Base-by-base conservation (phyloP, 1,284 basidiomycete genomes). In the Trametes hirsuta region DNA sequence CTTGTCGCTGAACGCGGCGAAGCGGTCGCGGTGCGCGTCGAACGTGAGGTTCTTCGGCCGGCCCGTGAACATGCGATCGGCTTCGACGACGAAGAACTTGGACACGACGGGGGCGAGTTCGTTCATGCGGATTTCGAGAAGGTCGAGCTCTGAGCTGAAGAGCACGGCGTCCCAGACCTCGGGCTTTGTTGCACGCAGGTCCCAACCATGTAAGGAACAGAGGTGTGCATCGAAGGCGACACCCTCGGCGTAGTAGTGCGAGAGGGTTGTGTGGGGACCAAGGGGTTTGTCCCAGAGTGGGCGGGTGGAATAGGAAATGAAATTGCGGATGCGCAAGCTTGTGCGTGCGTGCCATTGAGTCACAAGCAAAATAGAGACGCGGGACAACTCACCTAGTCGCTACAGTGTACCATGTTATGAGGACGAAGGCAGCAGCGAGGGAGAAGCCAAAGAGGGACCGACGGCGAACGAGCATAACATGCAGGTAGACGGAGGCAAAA, bases 61-160 rank as follows among this genome's bases (percentile, higher is more conserved):
- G 1, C 86, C 87, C 1, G 86, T 85, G 69, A 87, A 87, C 6
- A 85, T 87, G 37, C 77, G 66, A 68, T 85, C 84, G 53, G 83
- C 82, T 69, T 91, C 88, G 58, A 90, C 75, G 64, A 92, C 81
- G 69, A 90, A 79, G 71, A 90, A 89, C 15, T 77, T 75, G 69
- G 85, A 82, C 15, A 91, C 88, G 52, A 84, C 77, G 3, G 77
- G 71, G 58, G 82, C 80, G 58, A 89, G 80, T 73, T 91, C 89
- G 72, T 85, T 76, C 72, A 90, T 74, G 5, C 89, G 79, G 55
- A 90, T 82, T 70, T 91, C 87, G 50, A 91, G 73, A 57, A 91
- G 73, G 70, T 91, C 88, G 35, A 91, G 74, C 72, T 91, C 88
- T 59, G 81, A 85, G 72, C 81, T 83, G 74, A 85, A 78, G 40